Evolutionary conservation across 2,329 filamentous ascomycete genomes (phyloP), one percentile per base, ranked within the genome.

Genomic region (Drechslerella stenobrocha): DNA sequence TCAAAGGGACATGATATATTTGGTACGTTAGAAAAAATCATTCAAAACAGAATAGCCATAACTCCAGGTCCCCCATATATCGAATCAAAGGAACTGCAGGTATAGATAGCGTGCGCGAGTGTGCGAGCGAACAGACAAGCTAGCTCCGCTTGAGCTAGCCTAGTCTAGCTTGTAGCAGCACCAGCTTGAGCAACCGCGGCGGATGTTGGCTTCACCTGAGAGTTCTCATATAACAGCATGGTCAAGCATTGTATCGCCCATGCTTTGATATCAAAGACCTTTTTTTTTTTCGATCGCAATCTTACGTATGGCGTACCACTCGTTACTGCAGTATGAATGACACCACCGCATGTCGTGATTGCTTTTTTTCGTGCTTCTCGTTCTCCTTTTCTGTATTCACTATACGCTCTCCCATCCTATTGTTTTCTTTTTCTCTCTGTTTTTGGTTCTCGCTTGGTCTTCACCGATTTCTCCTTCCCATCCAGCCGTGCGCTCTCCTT

Each of bases 251-350:
- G n/a, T 44, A 15, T 45, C 22, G 47, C n/a, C 26, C 7, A 18
- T 34, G 45, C 37, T 60, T 59, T 67, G 63, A 67, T 67, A 67
- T 67, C 58, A 40, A 59, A 58, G 45, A 30, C 4, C 9, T 42
- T 42, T 42, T 42, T 42, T 66, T 58, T 46, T 66, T 58, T 52
- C 53, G 48, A 59, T 51, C 61, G 61, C 59, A 59, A 57, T 46
- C 60, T 65, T n/a, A 65, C 15, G 58, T 65, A 65, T 65, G 52
- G 61, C 61, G 61, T 53, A 66, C 60, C 34, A 20, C 35, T 58
- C n/a, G n/a, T n/a, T n/a, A n/a, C n/a, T n/a, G n/a, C n/a, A n/a
- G 48, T 66, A 66, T 59, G 48, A 59, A 59, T 66, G 53, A 53
- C 47, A 66, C 53, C 60, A 59, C 52, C 57, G 46, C 47, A 28